Evolutionary conservation across 1,284 basidiomycete species (phyloP).

Genomic region (Sphagnurus paluster): DNA sequence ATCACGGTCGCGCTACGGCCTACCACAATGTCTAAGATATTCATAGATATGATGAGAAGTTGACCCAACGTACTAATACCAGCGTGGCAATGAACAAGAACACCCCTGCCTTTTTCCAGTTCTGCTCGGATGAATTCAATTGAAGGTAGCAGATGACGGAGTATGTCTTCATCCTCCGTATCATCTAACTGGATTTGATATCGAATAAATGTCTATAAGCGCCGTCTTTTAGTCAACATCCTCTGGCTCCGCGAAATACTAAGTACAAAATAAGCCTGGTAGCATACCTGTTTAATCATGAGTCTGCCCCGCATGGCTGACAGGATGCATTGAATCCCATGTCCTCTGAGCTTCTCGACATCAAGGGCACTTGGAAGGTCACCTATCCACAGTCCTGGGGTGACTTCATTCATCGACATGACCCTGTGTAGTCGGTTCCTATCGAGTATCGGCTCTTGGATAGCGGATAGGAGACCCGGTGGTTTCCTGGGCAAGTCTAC

Average conservation of each 20-base stretch:
- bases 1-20: slow-evolving; percentile 81
- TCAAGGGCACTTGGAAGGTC: slow-evolving; percentile 57
- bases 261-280: background rate
- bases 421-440: background rate
- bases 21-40: slow-evolving; percentile 25
- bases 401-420: slow-evolving; percentile 56
- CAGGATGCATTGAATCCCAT: slow-evolving; percentile 69
- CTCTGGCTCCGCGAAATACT: background rate
- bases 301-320: slow-evolving; percentile 72
- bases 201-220: slow-evolving; percentile 60
- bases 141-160: slow-evolving; percentile 73
- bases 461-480: too few relatives aligned
- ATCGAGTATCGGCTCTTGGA: too few relatives aligned
- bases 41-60: background rate
- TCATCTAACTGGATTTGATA: slow-evolving; percentile 76
- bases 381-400: slow-evolving; percentile 67
- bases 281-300: slow-evolving; percentile 59
- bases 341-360: slow-evolving; percentile 51
- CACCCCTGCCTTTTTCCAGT: slow-evolving; percentile 69
- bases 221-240: slow-evolving; percentile 5
- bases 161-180: slow-evolving; percentile 68
- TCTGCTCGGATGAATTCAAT: slow-evolving; percentile 82
- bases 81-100: slow-evolving; percentile 86
- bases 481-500: too few relatives aligned
- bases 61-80: slow-evolving; percentile 69